A percentile compares a stretch with the other conserved stretches of the same genome.
These are phyloP conservation scores for Chenopodium formosanum DNA, from an alignment of 148 eudicot species.

Conservation along the genomic window DNA sequence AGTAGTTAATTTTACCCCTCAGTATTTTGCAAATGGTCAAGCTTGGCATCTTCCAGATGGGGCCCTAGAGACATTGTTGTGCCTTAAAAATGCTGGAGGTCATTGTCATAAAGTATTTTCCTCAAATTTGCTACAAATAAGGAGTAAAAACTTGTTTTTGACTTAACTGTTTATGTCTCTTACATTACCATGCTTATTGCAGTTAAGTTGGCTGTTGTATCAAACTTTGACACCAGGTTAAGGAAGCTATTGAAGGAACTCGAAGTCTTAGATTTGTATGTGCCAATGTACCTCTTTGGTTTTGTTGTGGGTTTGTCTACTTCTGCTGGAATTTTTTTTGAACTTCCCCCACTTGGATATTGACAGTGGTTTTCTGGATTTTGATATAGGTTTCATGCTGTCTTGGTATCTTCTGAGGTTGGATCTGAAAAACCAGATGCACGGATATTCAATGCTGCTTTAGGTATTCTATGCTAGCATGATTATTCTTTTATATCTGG, in stretches of 20 bases:
- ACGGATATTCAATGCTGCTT: conserved; percentile 71
- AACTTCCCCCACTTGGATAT: background rate
- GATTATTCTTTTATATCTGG: background rate
- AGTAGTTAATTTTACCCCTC: conserved; percentile 20
- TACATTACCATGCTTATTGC: conserved; percentile 29
- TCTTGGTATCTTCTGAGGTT: conserved; percentile 86
- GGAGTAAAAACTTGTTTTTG: background rate
- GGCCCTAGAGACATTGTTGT: conserved; percentile 62
- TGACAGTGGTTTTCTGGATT: conserved; percentile 9
- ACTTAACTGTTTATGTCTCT: background rate
- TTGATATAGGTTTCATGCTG: conserved; percentile 79
- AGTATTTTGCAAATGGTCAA: conserved; percentile 87
- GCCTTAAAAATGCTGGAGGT: conserved; percentile 91
- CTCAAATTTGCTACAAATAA: conserved; percentile 10
- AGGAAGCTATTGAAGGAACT: conserved; percentile 93
- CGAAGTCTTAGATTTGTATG: conserved; percentile 78
- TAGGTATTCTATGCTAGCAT: conserved; percentile 47
- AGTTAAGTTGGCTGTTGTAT: conserved; percentile 96
- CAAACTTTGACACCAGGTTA: conserved; percentile 92
- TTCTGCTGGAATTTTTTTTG: background rate
- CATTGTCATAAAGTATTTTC: conserved; percentile 35
- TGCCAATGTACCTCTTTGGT: background rate
- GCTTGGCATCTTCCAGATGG: conserved; percentile 95
- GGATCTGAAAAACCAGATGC: conserved; percentile 90
- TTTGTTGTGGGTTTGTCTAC: background rate